A percentile compares a stretch with the other conserved stretches of the same genome.
phyloP scores from a whole-genome alignment of 1,284 basidiomycete genomes.

The Earliella scabrosa region DNA sequence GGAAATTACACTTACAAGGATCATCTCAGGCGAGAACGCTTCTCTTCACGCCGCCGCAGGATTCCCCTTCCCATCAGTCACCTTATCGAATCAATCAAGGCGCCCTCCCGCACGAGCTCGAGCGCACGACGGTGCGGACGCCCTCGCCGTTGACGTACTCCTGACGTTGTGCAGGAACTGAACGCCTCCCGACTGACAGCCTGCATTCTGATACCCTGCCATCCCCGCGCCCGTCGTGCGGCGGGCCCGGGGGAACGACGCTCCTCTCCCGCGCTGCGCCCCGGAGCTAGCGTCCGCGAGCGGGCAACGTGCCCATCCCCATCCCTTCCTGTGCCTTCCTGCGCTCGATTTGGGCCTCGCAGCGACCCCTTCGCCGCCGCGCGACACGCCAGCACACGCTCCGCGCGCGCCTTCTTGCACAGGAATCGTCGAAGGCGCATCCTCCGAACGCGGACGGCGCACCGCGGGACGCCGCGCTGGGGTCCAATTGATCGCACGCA shows the following conservation, averaged over 20 bases:
- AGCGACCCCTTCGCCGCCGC: neutral
- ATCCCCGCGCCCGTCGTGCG: constrained; percentile 5
- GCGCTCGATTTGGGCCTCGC: constrained; percentile 2
- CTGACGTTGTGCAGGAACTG: constrained; percentile 26
- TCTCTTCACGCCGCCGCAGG: constrained; percentile 27
- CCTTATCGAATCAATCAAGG: constrained; percentile 31
- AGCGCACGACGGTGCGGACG: constrained; percentile 14
- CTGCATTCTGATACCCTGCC: constrained; percentile 23
- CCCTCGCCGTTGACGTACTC: constrained; percentile 25
- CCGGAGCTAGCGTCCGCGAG: constrained; percentile 1
- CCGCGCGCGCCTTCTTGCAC: constrained; percentile 3
- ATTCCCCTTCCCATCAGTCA: constrained; percentile 28
- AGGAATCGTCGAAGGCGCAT: constrained; percentile 3
- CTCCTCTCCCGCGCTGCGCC: neutral
- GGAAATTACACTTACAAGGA: constrained; percentile 15
- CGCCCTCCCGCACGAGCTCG: constrained; percentile 16
- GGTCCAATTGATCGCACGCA: constrained; percentile 2
- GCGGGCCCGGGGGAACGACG: constrained; percentile 9
- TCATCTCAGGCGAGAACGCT: constrained; percentile 22
- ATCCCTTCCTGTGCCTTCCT: constrained; percentile 1
- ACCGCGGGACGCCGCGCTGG: constrained; percentile 6
- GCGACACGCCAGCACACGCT: neutral
- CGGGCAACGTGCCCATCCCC: constrained; percentile 5
- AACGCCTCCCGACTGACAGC: constrained; percentile 22
- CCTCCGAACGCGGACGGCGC: constrained; percentile 2